Percentiles rank a stretch among this genome's conserved stretches.
Conservation (phyloP, 1,284 basidiomycete species). For the Phenoliferia sp. region DNA sequence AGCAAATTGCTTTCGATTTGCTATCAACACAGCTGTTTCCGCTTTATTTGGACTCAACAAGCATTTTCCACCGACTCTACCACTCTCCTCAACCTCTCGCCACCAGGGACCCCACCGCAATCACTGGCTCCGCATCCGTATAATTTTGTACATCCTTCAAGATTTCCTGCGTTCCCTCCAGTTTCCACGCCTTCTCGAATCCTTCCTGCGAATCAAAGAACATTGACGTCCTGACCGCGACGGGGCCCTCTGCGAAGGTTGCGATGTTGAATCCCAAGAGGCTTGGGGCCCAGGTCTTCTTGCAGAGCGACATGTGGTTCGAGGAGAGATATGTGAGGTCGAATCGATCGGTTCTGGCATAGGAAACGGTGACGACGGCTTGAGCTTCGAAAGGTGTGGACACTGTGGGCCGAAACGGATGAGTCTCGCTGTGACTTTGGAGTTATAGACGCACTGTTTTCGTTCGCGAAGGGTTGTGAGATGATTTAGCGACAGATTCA, state of each 20-base stretch:
- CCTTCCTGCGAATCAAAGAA: not conserved
- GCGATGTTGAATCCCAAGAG: not conserved
- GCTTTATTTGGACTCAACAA: no score
- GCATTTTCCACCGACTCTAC: no score
- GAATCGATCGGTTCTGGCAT: not conserved
- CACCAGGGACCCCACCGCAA: not conserved
- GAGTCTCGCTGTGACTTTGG: no score
- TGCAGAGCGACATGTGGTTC: not conserved
- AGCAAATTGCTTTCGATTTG: no score
- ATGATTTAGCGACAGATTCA: no score
- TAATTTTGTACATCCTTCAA: not conserved
- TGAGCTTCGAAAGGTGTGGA: not conserved
- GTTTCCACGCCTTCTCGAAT: not conserved
- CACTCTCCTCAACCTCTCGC: no score
- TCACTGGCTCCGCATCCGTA: not conserved
- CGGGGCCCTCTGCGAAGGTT: not conserved
- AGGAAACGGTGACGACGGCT: not conserved
- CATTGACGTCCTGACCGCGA: not conserved
- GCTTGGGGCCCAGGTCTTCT: not conserved
- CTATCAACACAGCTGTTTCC: no score
- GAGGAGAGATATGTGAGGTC: not conserved
- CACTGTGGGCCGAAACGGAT: no score
- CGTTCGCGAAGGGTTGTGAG: no score
- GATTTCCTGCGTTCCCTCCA: not conserved
- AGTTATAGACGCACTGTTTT: no score